These are phyloP conservation scores for Arthroderma uncinatum DNA, from an alignment of 2,329 filamentous ascomycete species.

Conservation along the genomic window DNA sequence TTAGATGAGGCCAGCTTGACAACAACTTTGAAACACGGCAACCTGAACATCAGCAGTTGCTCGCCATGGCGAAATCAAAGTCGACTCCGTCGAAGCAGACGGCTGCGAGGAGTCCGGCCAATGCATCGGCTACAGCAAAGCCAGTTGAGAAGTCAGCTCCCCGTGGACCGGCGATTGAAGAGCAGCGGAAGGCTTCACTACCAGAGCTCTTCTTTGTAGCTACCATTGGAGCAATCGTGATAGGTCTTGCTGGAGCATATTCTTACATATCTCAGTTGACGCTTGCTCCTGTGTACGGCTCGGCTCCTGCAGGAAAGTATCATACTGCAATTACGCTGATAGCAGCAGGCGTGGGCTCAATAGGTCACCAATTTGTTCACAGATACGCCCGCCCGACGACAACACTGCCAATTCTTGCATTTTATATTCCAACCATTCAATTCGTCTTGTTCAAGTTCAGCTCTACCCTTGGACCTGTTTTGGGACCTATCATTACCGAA, in stretches of 20 bases:
- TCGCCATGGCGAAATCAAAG: slow-evolving; percentile 4
- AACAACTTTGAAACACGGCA: neutral
- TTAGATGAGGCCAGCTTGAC: neutral
- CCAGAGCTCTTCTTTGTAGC: neutral
- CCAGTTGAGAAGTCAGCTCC: neutral
- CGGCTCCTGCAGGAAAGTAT: slow-evolving; percentile 62
- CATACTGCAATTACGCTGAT: slow-evolving; percentile 57
- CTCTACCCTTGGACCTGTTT: slow-evolving; percentile 51
- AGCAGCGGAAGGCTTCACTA: neutral
- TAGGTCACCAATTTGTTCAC: slow-evolving; percentile 47
- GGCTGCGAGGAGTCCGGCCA: neutral
- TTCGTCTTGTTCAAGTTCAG: slow-evolving; percentile 59
- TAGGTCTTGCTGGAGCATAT: slow-evolving; percentile 31
- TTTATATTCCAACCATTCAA: slow-evolving; percentile 64
- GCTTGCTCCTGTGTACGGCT: slow-evolving; percentile 79
- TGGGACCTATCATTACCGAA: slow-evolving; percentile 68
- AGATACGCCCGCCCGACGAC: slow-evolving; percentile 38
- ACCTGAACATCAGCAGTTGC: neutral
- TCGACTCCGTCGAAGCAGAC: neutral
- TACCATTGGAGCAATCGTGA: neutral
- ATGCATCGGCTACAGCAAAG: neutral
- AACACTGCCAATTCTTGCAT: slow-evolving; percentile 60
- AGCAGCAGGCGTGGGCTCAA: slow-evolving; percentile 61
- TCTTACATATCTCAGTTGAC: slow-evolving; percentile 48
- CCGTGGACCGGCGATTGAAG: neutral